Percentiles rank a stretch among this genome's conserved stretches.
These are phyloP conservation scores for Fusarium chlamydosporum DNA, from an alignment of 2,329 filamentous ascomycete genomes.

Conservation along the genomic window DNA sequence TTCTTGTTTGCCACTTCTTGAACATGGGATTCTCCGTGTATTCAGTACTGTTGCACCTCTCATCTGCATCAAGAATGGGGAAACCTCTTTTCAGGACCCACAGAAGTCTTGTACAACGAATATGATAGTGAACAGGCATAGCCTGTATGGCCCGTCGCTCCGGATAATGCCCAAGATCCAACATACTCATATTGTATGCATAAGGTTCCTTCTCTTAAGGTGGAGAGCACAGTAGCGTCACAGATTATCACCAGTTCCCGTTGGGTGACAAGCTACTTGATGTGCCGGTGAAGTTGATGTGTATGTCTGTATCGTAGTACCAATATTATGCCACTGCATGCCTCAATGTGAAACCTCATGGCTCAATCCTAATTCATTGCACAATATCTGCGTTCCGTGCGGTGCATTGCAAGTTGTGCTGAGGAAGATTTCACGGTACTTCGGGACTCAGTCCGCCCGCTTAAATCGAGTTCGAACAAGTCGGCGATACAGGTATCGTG, in stretches of 20 bases:
- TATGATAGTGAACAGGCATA: constrained; percentile 8
- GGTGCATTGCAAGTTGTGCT: constrained; percentile 1
- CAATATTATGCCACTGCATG: not conserved
- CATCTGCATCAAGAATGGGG: constrained; percentile 8
- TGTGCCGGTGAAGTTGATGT: constrained; percentile 3
- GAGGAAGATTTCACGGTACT: constrained; percentile 28
- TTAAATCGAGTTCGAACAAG: constrained; percentile 24
- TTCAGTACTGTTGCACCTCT: constrained; percentile 1
- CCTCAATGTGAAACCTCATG: not conserved
- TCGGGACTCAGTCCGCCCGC: constrained; percentile 41
- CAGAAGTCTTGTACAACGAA: constrained; percentile 4
- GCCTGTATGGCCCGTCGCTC: constrained; percentile 18
- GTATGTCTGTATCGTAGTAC: not conserved
- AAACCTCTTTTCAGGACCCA: constrained; percentile 3
- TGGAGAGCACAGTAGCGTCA: not conserved
- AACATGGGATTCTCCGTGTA: constrained; percentile 1
- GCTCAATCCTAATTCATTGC: not conserved
- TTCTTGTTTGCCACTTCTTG: constrained; percentile 15
- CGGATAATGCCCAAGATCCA: not conserved
- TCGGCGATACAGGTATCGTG: constrained; percentile 18
- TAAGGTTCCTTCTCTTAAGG: not conserved
- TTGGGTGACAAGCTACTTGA: not conserved
- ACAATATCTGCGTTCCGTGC: not conserved
- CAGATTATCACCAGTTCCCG: not conserved
- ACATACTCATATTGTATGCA: constrained; percentile 1